These are phyloP conservation scores for Colletotrichum liaoningense DNA, from an alignment of 2,329 filamentous ascomycete species.

Conservation along the genomic window DNA sequence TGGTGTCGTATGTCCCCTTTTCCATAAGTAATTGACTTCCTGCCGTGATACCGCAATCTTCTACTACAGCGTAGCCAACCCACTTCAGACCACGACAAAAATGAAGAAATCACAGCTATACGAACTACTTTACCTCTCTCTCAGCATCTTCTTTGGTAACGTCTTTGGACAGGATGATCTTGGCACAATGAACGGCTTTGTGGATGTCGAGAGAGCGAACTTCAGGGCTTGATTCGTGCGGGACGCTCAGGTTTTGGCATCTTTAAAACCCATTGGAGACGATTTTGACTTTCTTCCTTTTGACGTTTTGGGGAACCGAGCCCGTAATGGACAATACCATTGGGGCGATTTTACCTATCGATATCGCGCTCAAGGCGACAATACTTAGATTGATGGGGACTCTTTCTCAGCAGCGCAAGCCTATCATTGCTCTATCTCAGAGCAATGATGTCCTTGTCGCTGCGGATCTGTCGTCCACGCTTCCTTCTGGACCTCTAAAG, in stretches of 20 bases:
- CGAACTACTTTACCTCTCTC: background rate
- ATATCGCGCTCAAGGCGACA: constrained; percentile 55
- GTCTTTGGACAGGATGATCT: constrained; percentile 44
- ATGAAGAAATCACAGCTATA: too few relatives aligned
- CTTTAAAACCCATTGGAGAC: constrained; percentile 52
- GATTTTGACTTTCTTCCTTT: constrained; percentile 67
- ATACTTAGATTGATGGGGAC: constrained; percentile 58
- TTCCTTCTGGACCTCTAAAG: constrained; percentile 52
- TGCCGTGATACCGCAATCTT: too few relatives aligned
- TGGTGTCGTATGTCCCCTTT: too few relatives aligned
- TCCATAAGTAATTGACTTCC: too few relatives aligned
- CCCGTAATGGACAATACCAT: constrained; percentile 66
- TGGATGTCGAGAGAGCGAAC: constrained; percentile 51
- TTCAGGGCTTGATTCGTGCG: constrained; percentile 55
- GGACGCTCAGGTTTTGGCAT: constrained; percentile 60
- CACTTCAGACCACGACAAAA: too few relatives aligned
- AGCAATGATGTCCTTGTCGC: constrained; percentile 46
- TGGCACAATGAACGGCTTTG: constrained; percentile 52
- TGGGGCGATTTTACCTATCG: constrained; percentile 68
- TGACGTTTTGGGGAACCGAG: constrained; percentile 58
- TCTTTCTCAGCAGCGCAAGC: constrained; percentile 53
- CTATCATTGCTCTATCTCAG: constrained; percentile 46
- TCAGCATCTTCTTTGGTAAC: background rate
- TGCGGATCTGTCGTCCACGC: constrained; percentile 53
- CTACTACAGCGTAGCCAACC: too few relatives aligned